Evolutionary conservation across 371 early-diverging fungal genomes (phyloP), one percentile per base, ranked within the genome.

Genomic region (Chytridiales sp.): DNA sequence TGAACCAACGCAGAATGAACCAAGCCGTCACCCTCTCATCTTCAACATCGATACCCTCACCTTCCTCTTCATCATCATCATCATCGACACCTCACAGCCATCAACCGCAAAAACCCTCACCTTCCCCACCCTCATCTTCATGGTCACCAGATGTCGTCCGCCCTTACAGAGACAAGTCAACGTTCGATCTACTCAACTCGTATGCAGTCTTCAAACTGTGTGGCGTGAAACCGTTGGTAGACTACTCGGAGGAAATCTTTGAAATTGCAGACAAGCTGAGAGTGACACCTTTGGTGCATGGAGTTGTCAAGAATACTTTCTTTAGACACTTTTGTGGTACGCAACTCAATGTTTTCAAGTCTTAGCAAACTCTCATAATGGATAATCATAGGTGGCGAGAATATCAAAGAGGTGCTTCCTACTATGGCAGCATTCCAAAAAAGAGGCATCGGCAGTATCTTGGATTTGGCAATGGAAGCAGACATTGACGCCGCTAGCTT

Each of bases 301-400:
- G 80, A 67, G 67, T 89, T n/a, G 77, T 94, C 55, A 87, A 85
- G 70, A 77, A 80, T 39, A 92, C 94, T 15, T 91, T 94, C 75
- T 95, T 94, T 75, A 80, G 79, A 30, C 91, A 91, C 60, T 95
- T 95, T 72, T 94, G 94, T 68, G 95, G 93, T 82, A 64, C 3
- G 66, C 31, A 15, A 22, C 15, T 8, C 58, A 27, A 0, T 43
- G 13, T 56, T 47, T 6, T 47, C 51, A n/a, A n/a, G n/a, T n/a
- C n/a, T n/a, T n/a, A n/a, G n/a, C n/a, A n/a, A n/a, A n/a, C n/a
- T n/a, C n/a, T n/a, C n/a, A n/a, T n/a, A n/a, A n/a, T n/a, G n/a
- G n/a, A n/a, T n/a, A n/a, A n/a, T 87, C 56, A 86, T 85, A 74
- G 95, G 78, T 40, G 98, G 98, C 56, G 96, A 97, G 73, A 86